Evolutionary conservation across 306 rosid genomes (phyloP), one percentile per base, ranked within the genome.

Genomic region (Ziziphus jujuba): DNA sequence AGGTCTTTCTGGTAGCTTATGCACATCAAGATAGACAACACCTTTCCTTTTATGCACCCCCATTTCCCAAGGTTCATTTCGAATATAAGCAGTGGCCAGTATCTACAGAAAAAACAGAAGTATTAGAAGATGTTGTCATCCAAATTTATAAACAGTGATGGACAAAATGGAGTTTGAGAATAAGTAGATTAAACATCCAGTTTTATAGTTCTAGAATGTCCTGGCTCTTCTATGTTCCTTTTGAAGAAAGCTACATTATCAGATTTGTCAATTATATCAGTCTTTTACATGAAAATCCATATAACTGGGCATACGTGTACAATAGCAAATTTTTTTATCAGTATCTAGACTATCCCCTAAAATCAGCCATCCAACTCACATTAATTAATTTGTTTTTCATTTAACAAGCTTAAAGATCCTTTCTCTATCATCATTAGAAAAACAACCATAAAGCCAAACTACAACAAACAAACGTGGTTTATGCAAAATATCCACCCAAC

Each of bases 51-150:
- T 93, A 75, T 93, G 96, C 66, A 93, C 99, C 55, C 99, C 99
- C 99, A 93, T 93, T 72, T 88, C 99, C 99, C 99, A 93, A 59
- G 99, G 96, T 75, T 93, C 99, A 7, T 88, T 82, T 16, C 91
- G 82, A 69, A 86, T 77, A 80, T 93, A 90, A 53, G 97, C 91
- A 61, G 97, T 90, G 50, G 97, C 95, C 61, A 93, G 24, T 81
- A 93, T 93, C 99, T 93, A 76, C 62, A 61, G 50, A 59, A 62
- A 66, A 74, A 47, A 49, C 34, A 43, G 4, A 13, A 69, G 45
- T 50, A 10, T 9, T 50, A 14, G 43, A 33, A 50, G 60, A 57
- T 3, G 11, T 38, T 3, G 59, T 62, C 23, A 5, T 21, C 15
- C 38, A 64, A 11, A 52, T 43, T 34, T 24, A 22, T 1, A 54